These are phyloP conservation scores for Raddia distichophylla DNA, from an alignment of 176 grass and related monocot species.

Conservation along the genomic window DNA sequence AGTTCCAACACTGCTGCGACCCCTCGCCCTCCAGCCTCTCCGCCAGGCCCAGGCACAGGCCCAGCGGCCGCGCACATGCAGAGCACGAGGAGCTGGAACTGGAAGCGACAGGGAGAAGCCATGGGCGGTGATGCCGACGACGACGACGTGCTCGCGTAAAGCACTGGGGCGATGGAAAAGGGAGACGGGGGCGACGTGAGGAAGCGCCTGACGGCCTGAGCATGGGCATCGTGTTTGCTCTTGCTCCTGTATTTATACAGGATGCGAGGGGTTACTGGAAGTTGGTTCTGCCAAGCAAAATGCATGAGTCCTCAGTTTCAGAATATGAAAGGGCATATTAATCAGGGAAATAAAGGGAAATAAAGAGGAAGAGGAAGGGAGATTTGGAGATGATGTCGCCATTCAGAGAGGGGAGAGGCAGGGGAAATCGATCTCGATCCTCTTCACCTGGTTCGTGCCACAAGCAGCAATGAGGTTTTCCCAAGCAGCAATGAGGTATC, in stretches of 20 bases:
- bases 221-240: not conserved
- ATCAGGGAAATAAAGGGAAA: slow-evolving; percentile 36
- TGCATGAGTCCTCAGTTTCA: not conserved
- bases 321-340: too few species aligned
- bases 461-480: not conserved
- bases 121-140: slow-evolving; percentile 28
- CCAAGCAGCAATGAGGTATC: not conserved
- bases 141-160: not conserved
- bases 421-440: slow-evolving; percentile 48
- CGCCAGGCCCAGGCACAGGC: not conserved
- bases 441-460: not conserved
- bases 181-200: too few species aligned
- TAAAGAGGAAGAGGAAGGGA: slow-evolving; percentile 39
- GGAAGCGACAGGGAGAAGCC: not conserved
- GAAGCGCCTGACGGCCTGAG: not conserved
- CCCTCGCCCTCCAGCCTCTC: slow-evolving; percentile 45
- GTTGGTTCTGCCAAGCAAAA: not conserved
- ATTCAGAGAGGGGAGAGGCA: slow-evolving; percentile 48
- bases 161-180: not conserved
- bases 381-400: slow-evolving; percentile 48
- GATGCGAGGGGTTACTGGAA: not conserved
- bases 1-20: slow-evolving; percentile 60
- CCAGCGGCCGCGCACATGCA: not conserved
- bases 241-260: slow-evolving; percentile 37
- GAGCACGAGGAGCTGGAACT: not conserved